Conservation (phyloP, 2,329 filamentous ascomycete genomes). For the Aspergillus ustus region DNA sequence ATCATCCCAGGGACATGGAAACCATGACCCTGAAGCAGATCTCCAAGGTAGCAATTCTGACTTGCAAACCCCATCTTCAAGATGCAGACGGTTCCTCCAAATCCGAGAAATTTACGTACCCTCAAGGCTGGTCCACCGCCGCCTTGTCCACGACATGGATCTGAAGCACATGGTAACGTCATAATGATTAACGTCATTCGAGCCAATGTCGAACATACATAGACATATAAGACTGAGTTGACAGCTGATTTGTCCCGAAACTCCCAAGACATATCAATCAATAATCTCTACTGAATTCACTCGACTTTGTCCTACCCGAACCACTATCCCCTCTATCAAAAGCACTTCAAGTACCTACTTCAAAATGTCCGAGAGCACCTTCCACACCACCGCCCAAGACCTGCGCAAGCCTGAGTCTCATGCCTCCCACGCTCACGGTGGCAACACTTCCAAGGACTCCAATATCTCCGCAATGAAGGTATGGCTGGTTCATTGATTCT, state of each 20-base stretch:
- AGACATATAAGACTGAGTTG: conserved; percentile 1
- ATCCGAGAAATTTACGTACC: background rate
- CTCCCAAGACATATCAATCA: background rate
- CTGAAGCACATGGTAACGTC: conserved; percentile 7
- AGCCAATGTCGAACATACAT: background rate
- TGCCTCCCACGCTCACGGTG: conserved; percentile 44
- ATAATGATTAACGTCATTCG: conserved; percentile 6
- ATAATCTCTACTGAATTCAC: background rate
- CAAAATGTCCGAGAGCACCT: conserved; percentile 39
- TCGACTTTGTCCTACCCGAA: background rate
- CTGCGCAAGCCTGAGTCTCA: conserved; percentile 54
- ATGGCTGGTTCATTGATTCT: conserved; percentile 9
- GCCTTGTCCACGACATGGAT: conserved; percentile 9
- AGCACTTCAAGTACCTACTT: background rate
- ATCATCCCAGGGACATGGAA: background rate
- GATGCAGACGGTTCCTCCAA: conserved; percentile 1
- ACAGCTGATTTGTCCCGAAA: background rate
- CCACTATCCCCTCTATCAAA: background rate
- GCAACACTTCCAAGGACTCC: conserved; percentile 50
- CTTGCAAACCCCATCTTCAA: background rate
- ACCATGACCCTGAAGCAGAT: background rate
- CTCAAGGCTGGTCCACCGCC: background rate
- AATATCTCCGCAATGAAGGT: conserved; percentile 55
- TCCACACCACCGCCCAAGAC: conserved; percentile 55
- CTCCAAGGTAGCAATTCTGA: background rate